phyloP scores from a whole-genome alignment of 2,329 filamentous ascomycete species.

The Colletotrichum lindemuthianum region DNA sequence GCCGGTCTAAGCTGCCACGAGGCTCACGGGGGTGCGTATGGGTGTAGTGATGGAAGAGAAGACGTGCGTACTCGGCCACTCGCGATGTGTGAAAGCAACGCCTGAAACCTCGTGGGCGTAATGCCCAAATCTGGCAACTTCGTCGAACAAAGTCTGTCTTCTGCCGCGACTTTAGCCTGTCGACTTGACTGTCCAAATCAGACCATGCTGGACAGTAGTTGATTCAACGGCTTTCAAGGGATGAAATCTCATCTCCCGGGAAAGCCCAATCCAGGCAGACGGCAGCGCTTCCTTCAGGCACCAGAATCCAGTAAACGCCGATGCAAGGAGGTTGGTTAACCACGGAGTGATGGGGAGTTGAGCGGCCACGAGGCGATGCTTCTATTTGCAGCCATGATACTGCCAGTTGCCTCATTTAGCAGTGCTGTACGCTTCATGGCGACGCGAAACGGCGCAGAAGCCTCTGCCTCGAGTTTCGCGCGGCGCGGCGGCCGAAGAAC shows the following conservation, averaged over 20 bases:
- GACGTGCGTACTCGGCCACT: constrained; percentile 8
- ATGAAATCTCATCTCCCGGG: not conserved
- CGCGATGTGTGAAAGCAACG: constrained; percentile 7
- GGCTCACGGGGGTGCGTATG: not conserved
- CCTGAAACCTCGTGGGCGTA: not conserved
- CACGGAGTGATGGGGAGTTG: no score
- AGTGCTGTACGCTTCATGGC: constrained; percentile 16
- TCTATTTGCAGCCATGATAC: constrained; percentile 10
- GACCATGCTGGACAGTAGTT: no score
- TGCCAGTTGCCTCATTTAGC: constrained; percentile 9
- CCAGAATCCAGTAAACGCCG: not conserved
- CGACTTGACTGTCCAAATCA: no score
- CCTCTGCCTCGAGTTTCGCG: constrained; percentile 20
- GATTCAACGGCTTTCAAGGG: constrained; percentile 1
- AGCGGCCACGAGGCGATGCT: not conserved
- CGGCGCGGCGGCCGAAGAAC: constrained; percentile 25
- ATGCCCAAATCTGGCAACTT: not conserved
- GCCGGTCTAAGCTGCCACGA: constrained; percentile 8
- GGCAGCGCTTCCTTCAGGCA: not conserved
- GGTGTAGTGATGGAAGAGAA: not conserved
- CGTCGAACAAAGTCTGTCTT: not conserved
- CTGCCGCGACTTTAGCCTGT: no score
- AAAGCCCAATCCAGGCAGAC: not conserved
- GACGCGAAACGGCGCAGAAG: constrained; percentile 13
- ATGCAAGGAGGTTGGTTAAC: not conserved